Conservation (phyloP, 1,284 basidiomycete species). For the Austroboletus olivaceoglutinosus region DNA sequence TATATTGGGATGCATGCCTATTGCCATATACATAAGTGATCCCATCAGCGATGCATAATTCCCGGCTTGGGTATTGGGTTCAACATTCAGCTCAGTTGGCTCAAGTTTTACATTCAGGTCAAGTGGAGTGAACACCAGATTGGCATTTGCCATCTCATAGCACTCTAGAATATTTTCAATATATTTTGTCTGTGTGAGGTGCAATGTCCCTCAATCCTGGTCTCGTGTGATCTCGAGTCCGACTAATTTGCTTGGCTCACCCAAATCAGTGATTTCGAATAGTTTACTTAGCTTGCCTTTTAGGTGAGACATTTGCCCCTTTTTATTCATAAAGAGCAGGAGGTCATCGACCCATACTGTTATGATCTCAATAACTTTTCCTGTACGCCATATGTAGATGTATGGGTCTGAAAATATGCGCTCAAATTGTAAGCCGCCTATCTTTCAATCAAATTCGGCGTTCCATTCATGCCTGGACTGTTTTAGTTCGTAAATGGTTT, state of each 20-base stretch:
- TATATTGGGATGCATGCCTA: background rate
- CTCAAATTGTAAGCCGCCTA: background rate
- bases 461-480: conserved; percentile 30
- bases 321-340: background rate
- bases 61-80: background rate
- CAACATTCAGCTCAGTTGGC: background rate
- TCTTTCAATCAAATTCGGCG: background rate
- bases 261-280: conserved; percentile 1
- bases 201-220: background rate
- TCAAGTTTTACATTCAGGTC: background rate
- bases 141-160: background rate
- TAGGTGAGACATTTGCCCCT: background rate
- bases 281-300: background rate
- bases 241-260: conserved; percentile 2
- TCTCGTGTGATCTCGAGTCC: background rate
- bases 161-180: background rate
- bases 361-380: background rate
- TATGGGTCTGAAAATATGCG: background rate
- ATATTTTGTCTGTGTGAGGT: conserved; percentile 2
- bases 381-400: background rate
- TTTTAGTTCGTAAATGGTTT: conserved; percentile 29
- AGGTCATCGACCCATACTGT: conserved; percentile 12
- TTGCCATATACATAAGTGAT: background rate
- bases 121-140: background rate
- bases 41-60: background rate